Evolutionary conservation across 805 yeast species (phyloP).

Genomic region (Pichia eremophila): DNA sequence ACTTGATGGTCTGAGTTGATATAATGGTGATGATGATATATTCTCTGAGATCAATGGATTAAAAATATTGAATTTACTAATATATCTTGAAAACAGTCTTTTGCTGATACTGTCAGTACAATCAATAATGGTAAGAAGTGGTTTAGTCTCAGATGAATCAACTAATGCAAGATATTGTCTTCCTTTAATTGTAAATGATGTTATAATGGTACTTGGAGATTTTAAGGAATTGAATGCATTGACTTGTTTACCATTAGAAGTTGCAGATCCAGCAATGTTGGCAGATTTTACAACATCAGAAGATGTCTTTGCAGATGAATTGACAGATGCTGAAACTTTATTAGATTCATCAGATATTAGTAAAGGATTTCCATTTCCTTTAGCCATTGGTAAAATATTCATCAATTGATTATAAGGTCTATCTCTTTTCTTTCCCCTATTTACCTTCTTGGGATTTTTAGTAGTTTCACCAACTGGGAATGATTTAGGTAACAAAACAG

Average conservation of each 20-base stretch:
- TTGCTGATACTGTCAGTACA: constrained; percentile 4
- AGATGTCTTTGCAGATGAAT: background rate
- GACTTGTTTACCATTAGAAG: background rate
- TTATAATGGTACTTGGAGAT: background rate
- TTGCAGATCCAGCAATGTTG: background rate
- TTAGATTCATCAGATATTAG: no score
- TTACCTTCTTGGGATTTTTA: background rate
- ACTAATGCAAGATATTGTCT: constrained; percentile 1
- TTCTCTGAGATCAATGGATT: constrained; percentile 15
- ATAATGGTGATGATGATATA: constrained; percentile 9
- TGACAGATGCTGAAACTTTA: background rate
- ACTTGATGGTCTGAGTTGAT: constrained; percentile 16
- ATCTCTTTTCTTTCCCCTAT: background rate
- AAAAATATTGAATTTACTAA: constrained; percentile 18
- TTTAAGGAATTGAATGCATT: background rate
- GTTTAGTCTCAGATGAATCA: constrained; percentile 1
- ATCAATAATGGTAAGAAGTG: constrained; percentile 3
- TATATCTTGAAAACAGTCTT: constrained; percentile 15
- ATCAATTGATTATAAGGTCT: background rate
- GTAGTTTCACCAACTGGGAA: background rate
- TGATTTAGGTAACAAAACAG: background rate
- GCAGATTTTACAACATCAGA: no score
- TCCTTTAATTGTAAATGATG: constrained; percentile 1
- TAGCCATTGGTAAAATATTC: background rate
- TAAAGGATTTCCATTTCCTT: background rate